phyloP scores from a whole-genome alignment of 371 early-diverging fungal species.

The Mortierella sp. region DNA sequence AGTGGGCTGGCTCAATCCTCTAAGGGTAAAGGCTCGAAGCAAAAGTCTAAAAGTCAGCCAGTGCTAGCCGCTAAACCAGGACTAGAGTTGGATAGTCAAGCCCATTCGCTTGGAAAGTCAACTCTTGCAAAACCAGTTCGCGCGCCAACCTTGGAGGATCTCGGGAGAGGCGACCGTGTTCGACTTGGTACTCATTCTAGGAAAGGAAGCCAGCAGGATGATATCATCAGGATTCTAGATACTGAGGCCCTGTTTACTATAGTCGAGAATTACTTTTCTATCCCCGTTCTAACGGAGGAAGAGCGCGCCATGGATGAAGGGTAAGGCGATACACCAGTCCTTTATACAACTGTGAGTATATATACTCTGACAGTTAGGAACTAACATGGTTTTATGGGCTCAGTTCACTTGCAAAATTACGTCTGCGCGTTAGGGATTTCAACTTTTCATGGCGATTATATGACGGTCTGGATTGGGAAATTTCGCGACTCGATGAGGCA shows the following conservation, averaged over 20 bases:
- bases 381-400: not conserved
- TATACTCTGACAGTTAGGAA: not conserved
- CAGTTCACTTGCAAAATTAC: conserved; percentile 57
- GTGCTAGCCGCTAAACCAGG: conserved; percentile 4
- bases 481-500: conserved; percentile 41
- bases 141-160: conserved; percentile 16
- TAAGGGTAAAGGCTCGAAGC: conserved; percentile 12
- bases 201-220: conserved; percentile 38
- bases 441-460: conserved; percentile 73
- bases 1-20: not conserved
- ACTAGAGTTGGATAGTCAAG: not conserved
- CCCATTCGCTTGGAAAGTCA: conserved; percentile 4
- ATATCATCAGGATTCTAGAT: conserved; percentile 49
- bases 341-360: not conserved
- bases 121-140: not conserved
- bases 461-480: conserved; percentile 65
- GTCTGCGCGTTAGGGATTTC: conserved; percentile 68
- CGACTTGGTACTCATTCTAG: not conserved
- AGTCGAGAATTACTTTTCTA: conserved; percentile 74
- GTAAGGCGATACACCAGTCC: conserved; percentile 5
- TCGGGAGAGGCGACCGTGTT: conserved; percentile 8
- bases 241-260: conserved; percentile 60
- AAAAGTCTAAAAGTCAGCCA: conserved; percentile 12
- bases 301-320: conserved; percentile 50
- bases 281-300: conserved; percentile 59